These are phyloP conservation scores for Drechslerella coelobrocha DNA, from an alignment of 2,329 filamentous ascomycete genomes.

Conservation along the genomic window DNA sequence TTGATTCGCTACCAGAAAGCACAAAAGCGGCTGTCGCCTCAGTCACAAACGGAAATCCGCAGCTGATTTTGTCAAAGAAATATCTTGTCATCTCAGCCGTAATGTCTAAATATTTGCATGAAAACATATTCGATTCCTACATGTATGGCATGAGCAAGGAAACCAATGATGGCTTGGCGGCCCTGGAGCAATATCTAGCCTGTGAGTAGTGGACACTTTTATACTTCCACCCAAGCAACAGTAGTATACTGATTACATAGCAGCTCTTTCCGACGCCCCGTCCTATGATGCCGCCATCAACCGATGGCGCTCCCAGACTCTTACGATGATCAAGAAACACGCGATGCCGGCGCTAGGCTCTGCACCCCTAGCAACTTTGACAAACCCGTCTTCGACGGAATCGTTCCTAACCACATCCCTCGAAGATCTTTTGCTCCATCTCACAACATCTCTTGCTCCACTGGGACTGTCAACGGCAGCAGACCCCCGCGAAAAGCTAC, in stretches of 20 bases:
- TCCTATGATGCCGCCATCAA: constrained; percentile 48
- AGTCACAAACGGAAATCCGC: constrained; percentile 45
- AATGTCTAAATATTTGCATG: constrained; percentile 29
- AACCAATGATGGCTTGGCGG: constrained; percentile 39
- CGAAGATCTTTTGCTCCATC: constrained; percentile 45
- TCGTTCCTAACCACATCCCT: constrained; percentile 34
- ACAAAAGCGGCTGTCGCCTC: constrained; percentile 14
- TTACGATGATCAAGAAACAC: constrained; percentile 49
- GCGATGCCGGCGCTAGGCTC: constrained; percentile 35
- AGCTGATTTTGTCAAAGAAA: constrained; percentile 34
- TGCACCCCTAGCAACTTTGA: constrained; percentile 16
- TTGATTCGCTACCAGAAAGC: constrained; percentile 39
- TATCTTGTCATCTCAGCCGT: constrained; percentile 31
- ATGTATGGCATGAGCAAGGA: constrained; percentile 48
- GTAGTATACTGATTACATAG: not conserved
- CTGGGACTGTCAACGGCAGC: constrained; percentile 42
- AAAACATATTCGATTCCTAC: constrained; percentile 43
- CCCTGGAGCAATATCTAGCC: constrained; percentile 44
- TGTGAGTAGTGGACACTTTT: constrained; percentile 23
- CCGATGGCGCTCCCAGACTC: constrained; percentile 46
- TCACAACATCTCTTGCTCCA: constrained; percentile 29
- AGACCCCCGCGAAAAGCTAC: constrained; percentile 44
- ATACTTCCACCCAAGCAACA: not conserved
- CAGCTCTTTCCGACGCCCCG: constrained; percentile 40
- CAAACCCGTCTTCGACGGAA: constrained; percentile 29